Evolutionary conservation across 169 alveolate species (phyloP).

Genomic region (Plasmodium vivax): DNA sequence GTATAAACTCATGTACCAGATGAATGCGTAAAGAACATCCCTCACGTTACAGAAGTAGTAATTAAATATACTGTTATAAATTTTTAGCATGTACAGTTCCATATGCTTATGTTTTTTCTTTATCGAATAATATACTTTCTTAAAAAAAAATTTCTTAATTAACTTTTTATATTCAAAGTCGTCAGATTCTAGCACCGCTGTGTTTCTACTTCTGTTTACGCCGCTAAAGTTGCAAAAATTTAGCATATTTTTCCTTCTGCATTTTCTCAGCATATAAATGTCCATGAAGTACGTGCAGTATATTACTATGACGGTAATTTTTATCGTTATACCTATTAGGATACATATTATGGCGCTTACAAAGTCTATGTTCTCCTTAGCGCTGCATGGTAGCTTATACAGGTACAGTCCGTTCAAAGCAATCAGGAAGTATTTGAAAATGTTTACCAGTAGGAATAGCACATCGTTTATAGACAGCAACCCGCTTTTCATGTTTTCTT

Average conservation of each 20-base stretch:
- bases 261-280: conserved; percentile 18
- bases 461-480: conserved; percentile 45
- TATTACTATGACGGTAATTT: conserved; percentile 30
- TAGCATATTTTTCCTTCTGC: not conserved
- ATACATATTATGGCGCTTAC: conserved; percentile 9
- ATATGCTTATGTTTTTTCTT: conserved; percentile 44
- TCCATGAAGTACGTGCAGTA: conserved; percentile 31
- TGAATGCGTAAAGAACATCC: conserved; percentile 34
- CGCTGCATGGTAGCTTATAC: not conserved
- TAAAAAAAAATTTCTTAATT: conserved; percentile 61
- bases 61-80: conserved; percentile 54
- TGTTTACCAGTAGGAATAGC: conserved; percentile 37
- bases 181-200: conserved; percentile 19
- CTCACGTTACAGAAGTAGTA: conserved; percentile 56
- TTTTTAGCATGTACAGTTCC: conserved; percentile 58
- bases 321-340: conserved; percentile 35
- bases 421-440: conserved; percentile 57
- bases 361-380: conserved; percentile 12
- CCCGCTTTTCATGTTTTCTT: conserved; percentile 53
- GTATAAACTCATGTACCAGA: conserved; percentile 67
- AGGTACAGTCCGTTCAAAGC: conserved; percentile 32
- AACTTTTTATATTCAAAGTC: conserved; percentile 70
- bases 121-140: conserved; percentile 43
- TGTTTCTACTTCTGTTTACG: not conserved
- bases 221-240: not conserved